Evolutionary conservation across 805 yeast species (phyloP), one percentile per base, ranked within the genome.

Genomic region (Ogataea populi-albae): DNA sequence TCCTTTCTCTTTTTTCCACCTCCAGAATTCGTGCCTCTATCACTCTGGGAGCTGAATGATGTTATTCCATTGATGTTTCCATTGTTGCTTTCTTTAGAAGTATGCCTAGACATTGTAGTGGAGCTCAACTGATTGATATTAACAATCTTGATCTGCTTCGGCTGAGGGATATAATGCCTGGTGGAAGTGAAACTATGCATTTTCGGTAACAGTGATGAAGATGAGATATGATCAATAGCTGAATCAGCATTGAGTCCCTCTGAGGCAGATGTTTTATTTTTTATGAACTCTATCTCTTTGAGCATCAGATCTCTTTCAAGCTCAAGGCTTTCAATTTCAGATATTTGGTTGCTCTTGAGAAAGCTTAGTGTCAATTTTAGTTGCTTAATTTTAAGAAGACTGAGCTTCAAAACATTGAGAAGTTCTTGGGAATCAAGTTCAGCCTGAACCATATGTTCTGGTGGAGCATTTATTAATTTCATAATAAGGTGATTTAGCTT

Each of bases 251-350:
- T 16, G 3, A 17, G n/a, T 23, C 8, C 15, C 4, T 22, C 12
- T 23, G n/a, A 21, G 7, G 31, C 15, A 9, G 15, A 20, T 24
- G 23, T n/a, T 26, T 38, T 45, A 10, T 43, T 34, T 17, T 37
- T 44, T n/a, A 52, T 47, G n/a, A 52, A 47, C 28, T 41, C 52
- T 17, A 50, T 50, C 29, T 52, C 57, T 27, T 47, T 50, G 16
- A 40, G 20, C 38, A 52, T 38, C 15, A 50, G 30, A 26, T 52
- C 48, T 34, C 55, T 45, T 33, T 52, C 55, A 22, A 47, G 34
- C 28, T 52, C 55, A 9, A 49, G 32, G 14, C 52, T 23, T 27
- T 49, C 54, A 14, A 50, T 35, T 30, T 50, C 49, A 3, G 50
- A 44, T 6, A 16, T 26, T 12, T 40, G 47, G 30, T 43, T 47